phyloP scores from a whole-genome alignment of 2,329 filamentous ascomycete species.

The Diplocarpon rosae region DNA sequence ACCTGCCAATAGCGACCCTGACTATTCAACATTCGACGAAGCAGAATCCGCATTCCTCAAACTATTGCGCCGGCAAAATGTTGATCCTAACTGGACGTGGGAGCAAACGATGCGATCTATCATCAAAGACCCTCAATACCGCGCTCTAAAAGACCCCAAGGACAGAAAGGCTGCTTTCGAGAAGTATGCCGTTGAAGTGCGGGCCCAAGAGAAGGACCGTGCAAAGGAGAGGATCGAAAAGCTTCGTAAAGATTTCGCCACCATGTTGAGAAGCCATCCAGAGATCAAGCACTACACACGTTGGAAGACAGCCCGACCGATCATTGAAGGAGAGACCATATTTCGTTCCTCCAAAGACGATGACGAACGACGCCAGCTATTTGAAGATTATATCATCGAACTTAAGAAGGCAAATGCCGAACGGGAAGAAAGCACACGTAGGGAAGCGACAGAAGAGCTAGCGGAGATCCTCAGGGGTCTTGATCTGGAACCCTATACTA shows the following conservation, averaged over 20 bases:
- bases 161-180: slow-evolving; percentile 87
- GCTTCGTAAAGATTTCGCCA: slow-evolving; percentile 84
- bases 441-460: slow-evolving; percentile 75
- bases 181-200: slow-evolving; percentile 85
- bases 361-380: slow-evolving; percentile 75
- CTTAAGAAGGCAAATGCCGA: slow-evolving; percentile 74
- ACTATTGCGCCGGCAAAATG: slow-evolving; percentile 70
- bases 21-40: slow-evolving; percentile 72
- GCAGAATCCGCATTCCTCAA: slow-evolving; percentile 91
- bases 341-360: slow-evolving; percentile 88
- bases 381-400: slow-evolving; percentile 83
- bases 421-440: slow-evolving; percentile 59
- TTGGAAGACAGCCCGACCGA: slow-evolving; percentile 91
- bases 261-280: slow-evolving; percentile 90
- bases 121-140: slow-evolving; percentile 85
- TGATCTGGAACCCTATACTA: slow-evolving; percentile 82
- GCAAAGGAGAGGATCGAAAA: slow-evolving; percentile 89
- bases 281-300: slow-evolving; percentile 96
- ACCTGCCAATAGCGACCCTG: slow-evolving; percentile 58
- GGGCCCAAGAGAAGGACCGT: slow-evolving; percentile 85
- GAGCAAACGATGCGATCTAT: slow-evolving; percentile 76
- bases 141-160: slow-evolving; percentile 83
- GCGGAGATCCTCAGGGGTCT: slow-evolving; percentile 67
- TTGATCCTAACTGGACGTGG: slow-evolving; percentile 89
- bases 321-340: slow-evolving; percentile 90